phyloP scores from a whole-genome alignment of 2,329 filamentous ascomycete species.

The Fusarium sororula region DNA sequence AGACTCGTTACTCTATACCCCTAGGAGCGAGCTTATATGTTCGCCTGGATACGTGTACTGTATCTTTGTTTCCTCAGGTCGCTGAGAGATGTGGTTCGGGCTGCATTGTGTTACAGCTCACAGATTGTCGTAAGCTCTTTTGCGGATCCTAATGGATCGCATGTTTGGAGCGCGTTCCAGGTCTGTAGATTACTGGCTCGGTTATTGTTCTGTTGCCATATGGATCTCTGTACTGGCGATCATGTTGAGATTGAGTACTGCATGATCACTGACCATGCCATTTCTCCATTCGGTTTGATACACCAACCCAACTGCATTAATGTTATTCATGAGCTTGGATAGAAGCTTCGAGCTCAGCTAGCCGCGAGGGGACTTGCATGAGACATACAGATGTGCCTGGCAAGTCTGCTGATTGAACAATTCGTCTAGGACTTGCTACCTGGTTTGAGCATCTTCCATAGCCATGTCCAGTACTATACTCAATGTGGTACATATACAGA shows the following conservation, averaged over 20 bases:
- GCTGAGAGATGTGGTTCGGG: background rate
- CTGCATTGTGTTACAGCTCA: background rate
- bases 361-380: background rate
- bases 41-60: background rate
- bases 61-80: background rate
- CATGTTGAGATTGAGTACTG: background rate
- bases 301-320: background rate
- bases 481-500: background rate
- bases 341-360: background rate
- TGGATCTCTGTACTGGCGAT: background rate
- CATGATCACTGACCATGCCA: background rate
- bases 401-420: background rate
- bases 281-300: background rate
- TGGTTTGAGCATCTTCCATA: background rate
- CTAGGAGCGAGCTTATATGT: background rate
- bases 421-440: background rate
- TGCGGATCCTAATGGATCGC: background rate
- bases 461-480: background rate
- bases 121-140: constrained; percentile 8
- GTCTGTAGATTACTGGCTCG: background rate
- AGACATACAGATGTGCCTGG: background rate
- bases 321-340: background rate
- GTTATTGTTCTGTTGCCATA: background rate
- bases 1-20: background rate
- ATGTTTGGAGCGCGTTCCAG: background rate